Evolutionary conservation across 2,329 filamentous ascomycete species (phyloP).

Genomic region (Aspergillus ibericus): DNA sequence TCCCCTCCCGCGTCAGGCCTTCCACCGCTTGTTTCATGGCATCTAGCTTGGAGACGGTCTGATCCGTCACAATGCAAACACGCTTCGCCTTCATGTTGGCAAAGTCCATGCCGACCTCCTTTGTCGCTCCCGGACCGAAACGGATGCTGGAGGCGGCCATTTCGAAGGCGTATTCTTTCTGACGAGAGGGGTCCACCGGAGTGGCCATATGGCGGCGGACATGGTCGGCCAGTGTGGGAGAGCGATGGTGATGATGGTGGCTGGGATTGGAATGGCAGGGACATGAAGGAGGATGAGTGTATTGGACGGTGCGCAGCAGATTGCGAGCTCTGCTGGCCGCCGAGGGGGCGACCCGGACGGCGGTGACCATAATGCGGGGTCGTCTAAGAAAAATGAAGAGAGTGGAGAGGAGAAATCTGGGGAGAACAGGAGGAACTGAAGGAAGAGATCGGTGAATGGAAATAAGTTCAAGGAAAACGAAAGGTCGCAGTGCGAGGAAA

Average conservation of each 20-base stretch:
- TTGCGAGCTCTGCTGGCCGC: constrained; percentile 52
- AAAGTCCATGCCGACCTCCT: constrained; percentile 97
- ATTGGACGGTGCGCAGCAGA: constrained; percentile 85
- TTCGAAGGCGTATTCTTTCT: constrained; percentile 98
- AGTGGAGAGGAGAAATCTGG: not conserved
- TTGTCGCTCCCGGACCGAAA: constrained; percentile 88
- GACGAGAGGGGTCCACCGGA: constrained; percentile 66
- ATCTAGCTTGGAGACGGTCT: constrained; percentile 75
- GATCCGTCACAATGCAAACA: constrained; percentile 90
- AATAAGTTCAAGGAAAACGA: not conserved
- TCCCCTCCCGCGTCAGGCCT: constrained; percentile 72
- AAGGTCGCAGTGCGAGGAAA: not conserved
- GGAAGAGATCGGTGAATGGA: no score
- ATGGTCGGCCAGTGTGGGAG: constrained; percentile 51
- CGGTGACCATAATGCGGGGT: constrained; percentile 35
- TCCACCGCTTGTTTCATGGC: constrained; percentile 89
- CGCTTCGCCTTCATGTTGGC: constrained; percentile 83
- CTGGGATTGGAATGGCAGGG: constrained; percentile 90
- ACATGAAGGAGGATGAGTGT: constrained; percentile 80
- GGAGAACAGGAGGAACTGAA: not conserved
- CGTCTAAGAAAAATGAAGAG: no score
- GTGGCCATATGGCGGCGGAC: constrained; percentile 69
- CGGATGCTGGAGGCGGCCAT: constrained; percentile 95
- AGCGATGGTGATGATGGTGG: constrained; percentile 74
- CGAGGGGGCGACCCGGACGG: constrained; percentile 47